These are phyloP conservation scores for Starmerella lactis-condensi DNA, from an alignment of 805 yeast genomes.

Conservation along the genomic window DNA sequence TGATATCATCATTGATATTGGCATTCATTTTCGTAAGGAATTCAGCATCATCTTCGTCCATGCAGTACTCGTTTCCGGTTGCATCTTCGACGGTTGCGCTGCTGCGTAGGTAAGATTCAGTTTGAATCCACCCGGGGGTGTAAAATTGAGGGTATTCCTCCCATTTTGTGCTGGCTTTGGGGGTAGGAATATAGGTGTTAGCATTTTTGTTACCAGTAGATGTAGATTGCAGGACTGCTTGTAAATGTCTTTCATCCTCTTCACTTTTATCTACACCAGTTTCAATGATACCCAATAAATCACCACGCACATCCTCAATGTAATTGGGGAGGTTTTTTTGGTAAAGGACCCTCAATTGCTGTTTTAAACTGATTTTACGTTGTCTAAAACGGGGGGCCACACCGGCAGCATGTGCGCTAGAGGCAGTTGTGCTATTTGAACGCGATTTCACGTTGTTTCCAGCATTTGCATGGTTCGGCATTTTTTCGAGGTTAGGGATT, in stretches of 20 bases:
- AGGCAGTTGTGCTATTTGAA: background rate
- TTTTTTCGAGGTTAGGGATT: background rate
- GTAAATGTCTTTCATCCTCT: constrained; percentile 91
- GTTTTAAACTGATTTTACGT: constrained; percentile 84
- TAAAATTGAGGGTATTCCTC: constrained; percentile 55
- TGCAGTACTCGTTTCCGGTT: constrained; percentile 61
- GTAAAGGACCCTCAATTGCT: constrained; percentile 54
- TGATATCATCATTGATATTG: constrained; percentile 36
- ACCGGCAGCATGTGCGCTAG: background rate
- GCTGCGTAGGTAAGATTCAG: constrained; percentile 66
- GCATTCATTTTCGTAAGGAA: constrained; percentile 33
- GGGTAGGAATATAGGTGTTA: constrained; percentile 75
- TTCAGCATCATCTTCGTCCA: constrained; percentile 76
- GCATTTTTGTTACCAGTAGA: constrained; percentile 38
- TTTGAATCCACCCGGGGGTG: constrained; percentile 44
- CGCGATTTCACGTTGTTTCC: constrained; percentile 1
- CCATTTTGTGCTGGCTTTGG: constrained; percentile 81
- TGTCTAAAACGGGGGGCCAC: constrained; percentile 62
- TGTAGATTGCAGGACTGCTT: constrained; percentile 71
- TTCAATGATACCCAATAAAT: constrained; percentile 60
- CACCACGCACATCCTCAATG: constrained; percentile 68
- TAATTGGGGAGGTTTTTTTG: constrained; percentile 66
- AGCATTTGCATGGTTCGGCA: background rate
- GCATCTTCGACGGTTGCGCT: constrained; percentile 95
- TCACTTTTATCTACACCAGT: constrained; percentile 97